Percentiles rank a stretch among this genome's conserved stretches.
Evolutionary conservation across 2,329 filamentous ascomycete genomes (phyloP).

Genomic region (Fusarium annulatum): DNA sequence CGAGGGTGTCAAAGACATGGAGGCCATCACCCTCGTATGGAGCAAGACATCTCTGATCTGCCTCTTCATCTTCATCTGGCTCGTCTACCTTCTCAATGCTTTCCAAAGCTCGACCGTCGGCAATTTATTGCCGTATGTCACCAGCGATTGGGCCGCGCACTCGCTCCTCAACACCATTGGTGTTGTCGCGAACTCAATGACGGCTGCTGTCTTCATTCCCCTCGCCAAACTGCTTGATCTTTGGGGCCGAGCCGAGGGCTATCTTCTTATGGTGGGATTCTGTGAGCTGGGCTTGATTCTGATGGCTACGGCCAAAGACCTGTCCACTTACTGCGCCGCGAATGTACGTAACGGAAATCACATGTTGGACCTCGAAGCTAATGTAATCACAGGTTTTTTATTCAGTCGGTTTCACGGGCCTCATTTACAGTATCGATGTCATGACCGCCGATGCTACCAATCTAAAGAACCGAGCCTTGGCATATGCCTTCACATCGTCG

Average conservation of each 20-base stretch:
- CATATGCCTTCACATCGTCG: constrained; percentile 53
- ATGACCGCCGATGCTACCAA: constrained; percentile 20
- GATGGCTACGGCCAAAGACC: constrained; percentile 65
- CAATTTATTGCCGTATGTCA: constrained; percentile 6
- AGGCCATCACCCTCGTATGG: constrained; percentile 20
- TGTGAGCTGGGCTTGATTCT: constrained; percentile 63
- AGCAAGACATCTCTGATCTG: constrained; percentile 1
- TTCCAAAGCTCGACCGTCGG: constrained; percentile 53
- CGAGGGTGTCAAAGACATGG: constrained; percentile 33
- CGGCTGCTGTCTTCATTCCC: constrained; percentile 4
- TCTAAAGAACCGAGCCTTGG: constrained; percentile 23
- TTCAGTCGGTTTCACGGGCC: constrained; percentile 9
- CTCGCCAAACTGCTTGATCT: constrained; percentile 20
- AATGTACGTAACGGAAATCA: constrained; percentile 46
- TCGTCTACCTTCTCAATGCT: constrained; percentile 10
- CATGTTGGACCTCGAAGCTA: accelerated
- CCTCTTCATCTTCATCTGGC: constrained; percentile 23
- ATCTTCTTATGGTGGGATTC: constrained; percentile 21
- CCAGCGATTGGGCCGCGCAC: background rate
- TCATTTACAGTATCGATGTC: constrained; percentile 18
- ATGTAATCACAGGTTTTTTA: background rate
- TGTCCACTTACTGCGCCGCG: constrained; percentile 61
- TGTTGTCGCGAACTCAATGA: constrained; percentile 15
- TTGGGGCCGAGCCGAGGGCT: constrained; percentile 19
- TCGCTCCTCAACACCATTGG: constrained; percentile 15